Evolutionary conservation across 2,329 filamentous ascomycete species (phyloP).

Genomic region (Diplodia seriata): DNA sequence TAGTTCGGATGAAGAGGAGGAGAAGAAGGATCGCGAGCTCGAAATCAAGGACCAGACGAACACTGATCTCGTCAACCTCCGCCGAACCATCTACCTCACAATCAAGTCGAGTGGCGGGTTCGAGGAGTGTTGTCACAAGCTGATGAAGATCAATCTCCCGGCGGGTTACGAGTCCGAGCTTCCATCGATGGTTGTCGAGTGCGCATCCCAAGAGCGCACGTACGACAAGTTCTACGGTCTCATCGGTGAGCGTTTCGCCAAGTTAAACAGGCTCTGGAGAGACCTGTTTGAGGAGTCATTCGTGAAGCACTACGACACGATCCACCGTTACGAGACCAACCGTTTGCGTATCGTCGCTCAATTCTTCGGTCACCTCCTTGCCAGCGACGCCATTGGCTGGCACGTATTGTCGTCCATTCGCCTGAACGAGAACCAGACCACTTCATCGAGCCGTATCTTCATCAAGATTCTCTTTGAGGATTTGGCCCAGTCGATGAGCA

Average conservation of each 20-base stretch:
- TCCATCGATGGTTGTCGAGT: slow-evolving; percentile 96
- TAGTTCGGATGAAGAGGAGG: slow-evolving; percentile 76
- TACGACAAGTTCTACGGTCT: slow-evolving; percentile 98
- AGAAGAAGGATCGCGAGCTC: slow-evolving; percentile 79
- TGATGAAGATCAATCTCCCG: slow-evolving; percentile 87
- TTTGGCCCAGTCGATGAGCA: slow-evolving; percentile 82
- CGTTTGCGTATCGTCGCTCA: slow-evolving; percentile 91
- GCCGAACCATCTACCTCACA: slow-evolving; percentile 93
- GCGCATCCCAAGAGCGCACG: slow-evolving; percentile 93
- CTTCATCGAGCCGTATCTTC: slow-evolving; percentile 94
- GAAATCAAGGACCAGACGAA: slow-evolving; percentile 99
- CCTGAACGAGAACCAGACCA: slow-evolving; percentile 96
- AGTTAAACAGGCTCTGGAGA: slow-evolving; percentile 93
- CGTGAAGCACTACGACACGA: slow-evolving; percentile 93
- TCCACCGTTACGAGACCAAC: slow-evolving; percentile 96
- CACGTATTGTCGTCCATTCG: slow-evolving; percentile 84
- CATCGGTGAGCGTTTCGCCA: slow-evolving; percentile 93
- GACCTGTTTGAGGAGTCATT: slow-evolving; percentile 92
- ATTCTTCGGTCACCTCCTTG: slow-evolving; percentile 91
- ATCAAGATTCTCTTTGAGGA: slow-evolving; percentile 98
- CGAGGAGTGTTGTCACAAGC: slow-evolving; percentile 95
- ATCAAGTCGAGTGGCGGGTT: slow-evolving; percentile 97
- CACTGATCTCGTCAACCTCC: slow-evolving; percentile 90
- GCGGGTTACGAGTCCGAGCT: slow-evolving; percentile 86
- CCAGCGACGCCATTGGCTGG: slow-evolving; percentile 90